Evolutionary conservation across 306 rosid genomes (phyloP).

Genomic region (Canavalia gladiata): DNA sequence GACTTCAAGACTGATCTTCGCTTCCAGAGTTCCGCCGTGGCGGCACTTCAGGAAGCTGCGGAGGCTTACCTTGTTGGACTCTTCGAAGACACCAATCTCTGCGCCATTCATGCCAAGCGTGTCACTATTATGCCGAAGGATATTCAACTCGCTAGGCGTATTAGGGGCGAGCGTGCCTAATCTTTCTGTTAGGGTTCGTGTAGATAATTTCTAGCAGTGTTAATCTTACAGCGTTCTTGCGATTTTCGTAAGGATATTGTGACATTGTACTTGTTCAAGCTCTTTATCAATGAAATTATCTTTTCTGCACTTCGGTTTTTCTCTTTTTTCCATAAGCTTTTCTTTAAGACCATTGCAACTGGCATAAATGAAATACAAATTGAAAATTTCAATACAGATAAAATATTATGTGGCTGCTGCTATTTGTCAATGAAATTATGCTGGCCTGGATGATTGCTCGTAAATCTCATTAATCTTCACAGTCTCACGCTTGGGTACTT

Average conservation of each 20-base stretch:
- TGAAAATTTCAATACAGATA: too few relatives aligned
- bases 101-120: conserved; percentile 62
- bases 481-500: conserved; percentile 57
- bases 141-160: conserved; percentile 62
- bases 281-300: conserved; percentile 5
- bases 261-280: background rate
- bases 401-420: too few relatives aligned
- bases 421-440: too few relatives aligned
- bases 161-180: conserved; percentile 63
- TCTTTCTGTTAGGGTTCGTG: background rate
- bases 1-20: conserved; percentile 65
- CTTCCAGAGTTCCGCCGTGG: conserved; percentile 60
- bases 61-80: conserved; percentile 59
- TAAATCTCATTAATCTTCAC: background rate
- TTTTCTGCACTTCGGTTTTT: background rate
- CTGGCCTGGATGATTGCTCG: too few relatives aligned
- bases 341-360: too few relatives aligned
- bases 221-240: background rate
- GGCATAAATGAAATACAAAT: too few relatives aligned
- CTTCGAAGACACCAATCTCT: conserved; percentile 59
- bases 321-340: too few relatives aligned
- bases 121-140: conserved; percentile 65
- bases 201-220: conserved; percentile 13
- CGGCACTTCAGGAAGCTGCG: conserved; percentile 58
- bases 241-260: background rate